Evolutionary conservation across 352 stramenopile species (phyloP), one percentile per base, ranked within the genome.

Genomic region (Phytopythium oedochilum): DNA sequence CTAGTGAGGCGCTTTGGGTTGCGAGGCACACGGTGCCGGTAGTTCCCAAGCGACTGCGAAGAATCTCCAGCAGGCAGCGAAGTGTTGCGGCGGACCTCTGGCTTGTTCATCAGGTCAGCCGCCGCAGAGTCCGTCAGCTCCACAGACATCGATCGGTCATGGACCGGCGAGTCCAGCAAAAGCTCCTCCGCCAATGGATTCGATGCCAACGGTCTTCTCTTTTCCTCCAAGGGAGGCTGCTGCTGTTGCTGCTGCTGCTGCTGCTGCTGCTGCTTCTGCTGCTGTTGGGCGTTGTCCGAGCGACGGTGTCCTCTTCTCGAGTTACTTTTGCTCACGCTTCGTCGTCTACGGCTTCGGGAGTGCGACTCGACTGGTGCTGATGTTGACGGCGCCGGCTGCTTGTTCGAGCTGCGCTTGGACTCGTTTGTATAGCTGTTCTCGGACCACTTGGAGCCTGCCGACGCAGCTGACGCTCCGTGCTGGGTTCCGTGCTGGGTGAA

Each of bases 71-170:
- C 40, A 22, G 69, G 57, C 29, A 78, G 48, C 11, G 75, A 85
- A 28, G 69, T 34, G 25, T 78, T 75, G 34, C 75, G 71, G 3
- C 75, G 69, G 18, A 86, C 72, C 18, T 42, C 40, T 47, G 63
- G 66, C n/a, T 49, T 58, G 2, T 23, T 18, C 28, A 49, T 44
- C 52, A 34, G 48, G 14, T 59, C 12, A 23, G 47, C 56, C 5
- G 57, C 35, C 22, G 58, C 60, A 44, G 73, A 60, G 18, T 59
- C 53, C 36, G 53, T 50, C 15, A 77, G 60, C 29, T 78, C 68
- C 48, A 69, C 53, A 3, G 72, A 75, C 28, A 40, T 59, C 7
- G 66, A 75, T 25, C 66, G 66, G 23, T 60, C 70, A 31, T 76
- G 66, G 25, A 68, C 39, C 9, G 68, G 68, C 17, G 71, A 78